Base-by-base conservation (phyloP, 805 yeast species). In the Suhomyces vadensis region DNA sequence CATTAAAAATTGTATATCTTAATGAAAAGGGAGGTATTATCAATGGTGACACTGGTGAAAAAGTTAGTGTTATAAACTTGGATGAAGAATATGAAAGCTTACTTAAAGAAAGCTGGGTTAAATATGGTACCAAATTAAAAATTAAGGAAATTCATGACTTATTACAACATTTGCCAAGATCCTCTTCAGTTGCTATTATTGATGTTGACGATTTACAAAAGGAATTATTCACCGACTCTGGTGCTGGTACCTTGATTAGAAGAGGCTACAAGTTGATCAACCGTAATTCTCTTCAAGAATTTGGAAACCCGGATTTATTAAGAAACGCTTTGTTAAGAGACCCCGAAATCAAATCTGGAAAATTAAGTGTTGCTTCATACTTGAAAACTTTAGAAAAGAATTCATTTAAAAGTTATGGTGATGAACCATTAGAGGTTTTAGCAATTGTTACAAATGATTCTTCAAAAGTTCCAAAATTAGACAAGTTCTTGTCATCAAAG, bases 211-310 rank as follows among this genome's bases (percentile, higher is more conserved):
- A 94, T 64, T 78, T 94, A 60, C 98, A 94, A 71, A 94, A 92
- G 65, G 99, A 94, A 69, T 79, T 94, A 60, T 94, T 94, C 71
- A 94, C 99, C 31, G 99, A 94, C 66, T 86, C 96, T 13, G 99
- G 99, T 67, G 99, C 99, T 23, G 99, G 99, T 62, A 94, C 99
- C 37, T 77, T 94, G 73, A 90, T 94, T 58, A 86, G 99, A 78
- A 83, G 99, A 68, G 99, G 99, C 50, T 88, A 92, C 73, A 89
- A 88, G 70, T 77, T 94, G 53, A 65, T 85, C 46, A 83, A 81
- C 58, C 82, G 89, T 63, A 77, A 80, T 57, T 78, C 85, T 17
- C 70, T 90, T 43, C 67, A 73, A 29, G 92, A 87, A 50, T 86
- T 91, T 63, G 63, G 72, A 26, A 80, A 83, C 47, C 79, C 88